These are phyloP conservation scores for Fraxinus ornus DNA, from an alignment of 305 asterid species.

Conservation along the genomic window DNA sequence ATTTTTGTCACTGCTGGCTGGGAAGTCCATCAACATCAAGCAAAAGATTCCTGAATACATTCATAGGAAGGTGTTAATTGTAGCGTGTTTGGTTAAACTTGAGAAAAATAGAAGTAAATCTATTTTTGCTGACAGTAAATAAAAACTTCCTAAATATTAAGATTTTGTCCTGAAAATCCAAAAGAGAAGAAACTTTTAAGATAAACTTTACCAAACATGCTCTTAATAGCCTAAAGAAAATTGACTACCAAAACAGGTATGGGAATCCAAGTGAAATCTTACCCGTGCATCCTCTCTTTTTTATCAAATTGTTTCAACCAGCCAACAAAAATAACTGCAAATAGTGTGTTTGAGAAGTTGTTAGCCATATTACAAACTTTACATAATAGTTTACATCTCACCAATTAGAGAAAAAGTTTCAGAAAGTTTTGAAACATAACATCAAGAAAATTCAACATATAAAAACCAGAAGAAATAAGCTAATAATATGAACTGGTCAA, in stretches of 20 bases:
- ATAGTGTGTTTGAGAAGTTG: conserved; percentile 15
- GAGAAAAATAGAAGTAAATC: neutral
- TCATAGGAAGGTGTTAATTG: conserved; percentile 3
- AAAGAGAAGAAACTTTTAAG: neutral
- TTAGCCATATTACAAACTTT: conserved; percentile 11
- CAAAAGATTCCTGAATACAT: conserved; percentile 29
- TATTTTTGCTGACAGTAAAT: neutral
- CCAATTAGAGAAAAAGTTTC: neutral
- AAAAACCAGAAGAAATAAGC: neutral
- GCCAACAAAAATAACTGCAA: conserved; percentile 33
- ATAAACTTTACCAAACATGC: neutral
- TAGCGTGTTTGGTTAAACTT: neutral
- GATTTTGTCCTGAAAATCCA: neutral
- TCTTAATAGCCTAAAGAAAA: conserved; percentile 6
- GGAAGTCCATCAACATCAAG: conserved; percentile 47
- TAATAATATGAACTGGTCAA: neutral
- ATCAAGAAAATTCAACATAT: neutral
- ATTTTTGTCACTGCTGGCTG: conserved; percentile 41
- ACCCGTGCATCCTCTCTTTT: conserved; percentile 35
- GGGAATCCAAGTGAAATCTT: conserved; percentile 24
- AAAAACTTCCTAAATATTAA: neutral
- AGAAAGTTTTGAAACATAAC: neutral
- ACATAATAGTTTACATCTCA: neutral
- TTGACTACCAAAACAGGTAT: neutral
- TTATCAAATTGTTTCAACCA: conserved; percentile 16